Percentiles rank a stretch among this genome's conserved stretches.
phyloP scores from a whole-genome alignment of 164 flowering plant species.

The Nymphaea colorata region DNA sequence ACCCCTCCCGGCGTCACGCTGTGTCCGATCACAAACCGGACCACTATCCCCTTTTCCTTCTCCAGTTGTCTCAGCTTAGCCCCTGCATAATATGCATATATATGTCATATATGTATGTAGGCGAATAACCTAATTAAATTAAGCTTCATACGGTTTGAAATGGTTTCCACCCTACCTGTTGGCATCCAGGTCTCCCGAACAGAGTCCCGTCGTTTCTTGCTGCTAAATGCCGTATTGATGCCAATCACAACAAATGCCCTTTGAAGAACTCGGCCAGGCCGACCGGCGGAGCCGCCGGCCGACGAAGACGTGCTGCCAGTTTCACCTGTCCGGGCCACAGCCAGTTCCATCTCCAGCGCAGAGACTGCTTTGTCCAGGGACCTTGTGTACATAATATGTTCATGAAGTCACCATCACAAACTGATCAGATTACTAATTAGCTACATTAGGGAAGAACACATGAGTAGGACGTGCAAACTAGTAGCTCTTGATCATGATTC shows the following conservation, averaged over 20 bases:
- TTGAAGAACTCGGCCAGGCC: slow-evolving; percentile 17
- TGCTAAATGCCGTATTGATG: slow-evolving; percentile 84
- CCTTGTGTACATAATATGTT: slow-evolving; percentile 13
- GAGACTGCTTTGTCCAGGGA: slow-evolving; percentile 64
- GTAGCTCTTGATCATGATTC: neutral
- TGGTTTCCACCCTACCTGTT: slow-evolving; percentile 24
- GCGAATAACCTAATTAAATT: neutral
- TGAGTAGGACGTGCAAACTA: no score
- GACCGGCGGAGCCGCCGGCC: slow-evolving; percentile 5
- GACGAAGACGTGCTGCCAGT: neutral
- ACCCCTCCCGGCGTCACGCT: slow-evolving; percentile 55
- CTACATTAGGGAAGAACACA: no score
- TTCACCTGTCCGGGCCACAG: slow-evolving; percentile 30
- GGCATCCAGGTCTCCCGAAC: slow-evolving; percentile 83
- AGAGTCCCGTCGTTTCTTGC: slow-evolving; percentile 67
- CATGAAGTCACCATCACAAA: neutral
- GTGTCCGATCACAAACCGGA: slow-evolving; percentile 79
- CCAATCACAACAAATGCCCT: slow-evolving; percentile 74
- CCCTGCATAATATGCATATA: slow-evolving; percentile 21
- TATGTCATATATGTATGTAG: neutral
- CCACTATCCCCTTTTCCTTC: slow-evolving; percentile 64
- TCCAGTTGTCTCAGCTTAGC: slow-evolving; percentile 43
- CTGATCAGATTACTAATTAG: neutral
- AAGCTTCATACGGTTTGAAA: neutral
- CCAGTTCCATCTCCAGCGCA: slow-evolving; percentile 54